Base-by-base conservation (phyloP, 768 basidiomycete species). In the Phanerochaete carnosa region DNA sequence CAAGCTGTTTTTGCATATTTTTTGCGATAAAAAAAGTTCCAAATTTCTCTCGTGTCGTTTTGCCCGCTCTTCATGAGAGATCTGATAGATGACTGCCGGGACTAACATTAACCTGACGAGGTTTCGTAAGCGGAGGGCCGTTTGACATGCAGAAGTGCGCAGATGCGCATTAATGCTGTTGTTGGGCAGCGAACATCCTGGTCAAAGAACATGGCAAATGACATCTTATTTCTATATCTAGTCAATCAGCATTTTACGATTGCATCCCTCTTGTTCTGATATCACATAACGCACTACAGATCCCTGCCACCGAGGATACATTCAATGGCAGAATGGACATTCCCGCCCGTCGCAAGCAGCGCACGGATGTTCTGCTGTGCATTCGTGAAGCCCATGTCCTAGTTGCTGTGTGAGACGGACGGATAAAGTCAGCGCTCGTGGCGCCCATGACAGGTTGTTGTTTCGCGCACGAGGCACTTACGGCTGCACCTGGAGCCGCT, bases 361-460 rank as follows among this genome's bases (percentile, higher is more conserved):
- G 96, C 95, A 3, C 95, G 82, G 7, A 98, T 80, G 71, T 98
- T 98, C 80, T 94, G 92, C 45, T 83, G 72, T 7, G 94, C 94
- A 59, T 96, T 94, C 55, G 81, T 84, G 74, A 98, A 93, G 1
- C 94, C 95, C 96, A 98, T 98, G 61, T 90, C 92, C 70, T 93
- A 98, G 73, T 88, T 95, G 94, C 90, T 94, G 65, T 13, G 23
- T 11, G 30, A 37, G 22, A n/a, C 9, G 19, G n/a, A n/a, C n/a
- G n/a, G 5, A 43, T 58, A 29, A 58, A 46, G 30, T 19, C n/a
- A n/a, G n/a, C n/a, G n/a, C n/a, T n/a, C n/a, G n/a, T n/a, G n/a
- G n/a, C n/a, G n/a, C 49, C 23, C 22, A 28, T 28, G 45, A 45
- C 32, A 67, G 39, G 37, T 55, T 12, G n/a, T n/a, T n/a, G n/a